Conservation (phyloP, 1,284 basidiomycete species). For the Heterobasidion annosum region DNA sequence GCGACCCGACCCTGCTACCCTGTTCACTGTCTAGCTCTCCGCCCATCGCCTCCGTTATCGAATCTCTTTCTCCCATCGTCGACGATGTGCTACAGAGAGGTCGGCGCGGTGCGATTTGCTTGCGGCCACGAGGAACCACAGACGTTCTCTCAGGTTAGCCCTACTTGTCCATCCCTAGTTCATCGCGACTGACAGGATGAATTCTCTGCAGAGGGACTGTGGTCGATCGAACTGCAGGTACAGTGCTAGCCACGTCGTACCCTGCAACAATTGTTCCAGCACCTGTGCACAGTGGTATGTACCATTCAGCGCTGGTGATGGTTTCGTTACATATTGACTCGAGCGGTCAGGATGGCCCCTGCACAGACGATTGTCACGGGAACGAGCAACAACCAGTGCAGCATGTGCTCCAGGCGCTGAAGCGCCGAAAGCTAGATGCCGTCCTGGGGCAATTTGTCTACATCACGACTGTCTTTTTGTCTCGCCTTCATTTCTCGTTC, state of each 20-base stretch:
- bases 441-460: background rate
- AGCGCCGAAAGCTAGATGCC: background rate
- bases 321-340: background rate
- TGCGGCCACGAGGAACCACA: slow-evolving; percentile 10
- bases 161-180: background rate
- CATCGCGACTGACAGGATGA: background rate
- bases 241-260: slow-evolving; percentile 7
- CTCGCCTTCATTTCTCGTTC: too few relatives aligned
- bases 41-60: background rate
- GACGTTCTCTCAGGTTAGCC: background rate
- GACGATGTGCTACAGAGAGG: slow-evolving; percentile 10
- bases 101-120: background rate
- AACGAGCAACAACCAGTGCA: slow-evolving; percentile 4
- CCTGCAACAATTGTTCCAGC: background rate
- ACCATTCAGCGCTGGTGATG: background rate
- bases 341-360: slow-evolving; percentile 4
- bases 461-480: too few relatives aligned
- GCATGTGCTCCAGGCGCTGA: slow-evolving; percentile 1
- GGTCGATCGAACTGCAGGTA: slow-evolving; percentile 5
- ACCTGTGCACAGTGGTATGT: slow-evolving; percentile 7
- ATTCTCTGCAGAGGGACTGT: slow-evolving; percentile 7
- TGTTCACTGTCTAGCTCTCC: too few relatives aligned
- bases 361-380: background rate
- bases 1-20: too few relatives aligned
- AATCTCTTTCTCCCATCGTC: background rate